Evolutionary conservation across 306 rosid genomes (phyloP), one percentile per base, ranked within the genome.

Genomic region (Leucaena leucocephala): DNA sequence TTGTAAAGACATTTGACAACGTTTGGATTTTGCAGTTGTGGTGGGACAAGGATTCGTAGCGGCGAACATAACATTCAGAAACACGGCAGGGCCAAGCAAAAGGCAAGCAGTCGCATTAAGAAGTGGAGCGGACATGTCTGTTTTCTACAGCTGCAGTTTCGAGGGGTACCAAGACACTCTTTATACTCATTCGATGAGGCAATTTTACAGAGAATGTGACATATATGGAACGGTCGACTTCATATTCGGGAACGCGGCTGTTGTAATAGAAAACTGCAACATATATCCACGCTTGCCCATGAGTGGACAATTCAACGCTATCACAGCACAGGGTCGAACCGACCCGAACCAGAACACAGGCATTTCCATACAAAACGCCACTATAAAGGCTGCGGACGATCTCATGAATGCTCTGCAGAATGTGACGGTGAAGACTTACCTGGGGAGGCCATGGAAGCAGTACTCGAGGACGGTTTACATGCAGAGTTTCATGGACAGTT

Each of bases 81-180:
- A 93, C 87, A 91, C 97, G 1, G 98, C 98, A 13, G 98, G 98
- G 36, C 85, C 98, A 39, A 71, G 57, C 71, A 93, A 93, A 74
- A 87, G 89, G 77, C 98, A 91, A 76, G 98, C 98, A 0, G 98
- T 93, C 0, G 98, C 97, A 16, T 71, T 90, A 19, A 85, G 98
- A 43, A 91, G 19, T 57, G 87, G 98, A 2, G 97, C 97, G 1
- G 97, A 93, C 36, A 11, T 87, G 34, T 91, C 97, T 0, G 82
- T 90, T 0, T 93, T 93, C 76, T 93, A 93, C 58, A 85, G 89
- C 55, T 93, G 98, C 85, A 93, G 94, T 79, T 88, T 93, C 67
- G 98, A 91, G 72, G 98, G 82, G 0, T 93, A 93, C 81, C 98
- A 93, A 76, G 98, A 93, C 81, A 93, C 98, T 0, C 80, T 93